These are phyloP conservation scores for Straminergon stramineum DNA, from an alignment of 225 moss, liverwort and hornwort species.

Conservation along the genomic window DNA sequence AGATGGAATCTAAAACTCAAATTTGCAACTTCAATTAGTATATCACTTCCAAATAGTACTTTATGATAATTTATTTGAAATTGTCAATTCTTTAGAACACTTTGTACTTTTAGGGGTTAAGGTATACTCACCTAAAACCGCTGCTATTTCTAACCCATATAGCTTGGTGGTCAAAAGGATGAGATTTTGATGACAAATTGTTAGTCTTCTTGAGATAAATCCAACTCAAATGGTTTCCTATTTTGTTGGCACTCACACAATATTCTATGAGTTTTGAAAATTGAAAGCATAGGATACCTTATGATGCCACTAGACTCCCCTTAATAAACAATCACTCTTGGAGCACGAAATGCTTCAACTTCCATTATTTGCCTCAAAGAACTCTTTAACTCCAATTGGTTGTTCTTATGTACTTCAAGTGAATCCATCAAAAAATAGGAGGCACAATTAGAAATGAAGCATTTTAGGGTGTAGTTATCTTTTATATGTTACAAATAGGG, in stretches of 20 bases:
- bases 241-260: too few species aligned
- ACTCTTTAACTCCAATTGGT: background rate
- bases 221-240: accelerated
- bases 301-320: background rate
- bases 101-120: too few species aligned
- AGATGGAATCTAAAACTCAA: too few species aligned
- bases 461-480: background rate
- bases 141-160: accelerated
- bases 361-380: background rate
- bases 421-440: background rate
- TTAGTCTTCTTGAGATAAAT: background rate
- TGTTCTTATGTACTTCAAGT: background rate
- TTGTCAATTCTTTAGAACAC: too few species aligned
- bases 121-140: background rate
- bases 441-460: accelerated
- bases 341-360: background rate
- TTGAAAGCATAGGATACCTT: background rate
- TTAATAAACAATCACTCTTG: background rate
- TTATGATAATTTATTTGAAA: too few species aligned
- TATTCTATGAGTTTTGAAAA: background rate
- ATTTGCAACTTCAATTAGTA: too few species aligned
- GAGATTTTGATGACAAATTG: background rate
- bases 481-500: background rate
- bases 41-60: too few species aligned
- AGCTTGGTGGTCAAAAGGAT: background rate